A percentile compares a stretch with the other conserved stretches of the same genome.
These are phyloP conservation scores for Pseudozyma pruni DNA, from an alignment of 1,284 basidiomycete species.

Conservation along the genomic window DNA sequence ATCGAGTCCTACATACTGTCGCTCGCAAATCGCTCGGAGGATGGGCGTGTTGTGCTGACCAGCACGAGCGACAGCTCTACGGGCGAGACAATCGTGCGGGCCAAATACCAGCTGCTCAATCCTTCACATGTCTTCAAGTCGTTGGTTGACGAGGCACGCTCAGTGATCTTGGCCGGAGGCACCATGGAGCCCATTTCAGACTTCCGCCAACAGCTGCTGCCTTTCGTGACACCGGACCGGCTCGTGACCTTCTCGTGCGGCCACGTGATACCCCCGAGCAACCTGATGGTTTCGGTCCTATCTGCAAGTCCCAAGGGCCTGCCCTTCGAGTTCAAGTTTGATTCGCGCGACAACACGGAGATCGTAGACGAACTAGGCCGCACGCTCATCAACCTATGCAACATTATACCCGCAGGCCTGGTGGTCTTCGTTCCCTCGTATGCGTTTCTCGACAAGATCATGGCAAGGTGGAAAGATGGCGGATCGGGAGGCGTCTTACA, in stretches of 20 bases:
- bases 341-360: constrained; percentile 77
- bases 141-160: constrained; percentile 80
- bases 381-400: constrained; percentile 80
- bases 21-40: constrained; percentile 82
- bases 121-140: constrained; percentile 86
- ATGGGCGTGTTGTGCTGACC: constrained; percentile 70
- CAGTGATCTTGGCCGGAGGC: constrained; percentile 89
- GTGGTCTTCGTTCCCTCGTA: constrained; percentile 97
- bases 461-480: constrained; percentile 75
- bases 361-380: constrained; percentile 87
- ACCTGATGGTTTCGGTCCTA: constrained; percentile 82
- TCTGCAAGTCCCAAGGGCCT: constrained; percentile 80
- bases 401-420: constrained; percentile 84
- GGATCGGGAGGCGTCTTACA: constrained; percentile 72
- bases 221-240: constrained; percentile 74
- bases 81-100: constrained; percentile 70
- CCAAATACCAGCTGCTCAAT: constrained; percentile 95
- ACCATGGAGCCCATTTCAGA: constrained; percentile 98
- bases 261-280: constrained; percentile 86
- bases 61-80: not conserved
- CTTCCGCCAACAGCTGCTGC: constrained; percentile 83
- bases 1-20: constrained; percentile 87
- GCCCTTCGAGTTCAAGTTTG: constrained; percentile 84
- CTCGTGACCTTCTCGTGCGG: constrained; percentile 87
- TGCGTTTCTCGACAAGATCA: constrained; percentile 78